A percentile compares a stretch with the other conserved stretches of the same genome.
phyloP scores from a whole-genome alignment of 495 filamentous ascomycete species.

The Penicillium flavigenum region DNA sequence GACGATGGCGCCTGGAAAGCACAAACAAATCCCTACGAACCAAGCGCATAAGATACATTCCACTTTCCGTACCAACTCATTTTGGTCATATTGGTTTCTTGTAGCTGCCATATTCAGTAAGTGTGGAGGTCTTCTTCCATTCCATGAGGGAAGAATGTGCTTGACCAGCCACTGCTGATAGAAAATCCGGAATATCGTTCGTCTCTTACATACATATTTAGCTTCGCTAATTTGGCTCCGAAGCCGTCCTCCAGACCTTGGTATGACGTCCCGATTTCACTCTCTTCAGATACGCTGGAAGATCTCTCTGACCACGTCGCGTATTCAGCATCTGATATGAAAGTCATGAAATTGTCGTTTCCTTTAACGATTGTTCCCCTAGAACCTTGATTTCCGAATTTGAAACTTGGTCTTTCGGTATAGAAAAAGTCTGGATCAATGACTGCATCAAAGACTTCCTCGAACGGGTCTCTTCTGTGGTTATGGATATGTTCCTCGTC shows the following conservation, averaged over 20 bases:
- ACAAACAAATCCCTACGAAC: background rate
- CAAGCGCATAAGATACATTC: background rate
- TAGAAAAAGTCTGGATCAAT: conserved; percentile 9
- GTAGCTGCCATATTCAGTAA: background rate
- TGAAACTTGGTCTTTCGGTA: background rate
- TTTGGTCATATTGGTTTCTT: background rate
- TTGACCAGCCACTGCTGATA: conserved; percentile 22
- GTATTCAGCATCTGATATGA: background rate
- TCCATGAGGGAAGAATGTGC: conserved; percentile 16
- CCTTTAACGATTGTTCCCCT: background rate
- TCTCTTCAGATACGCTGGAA: background rate
- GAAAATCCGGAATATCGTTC: conserved; percentile 6
- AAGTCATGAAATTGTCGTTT: background rate
- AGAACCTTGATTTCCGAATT: background rate
- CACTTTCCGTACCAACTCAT: background rate
- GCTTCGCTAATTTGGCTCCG: background rate
- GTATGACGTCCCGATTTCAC: background rate
- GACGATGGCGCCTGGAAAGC: background rate
- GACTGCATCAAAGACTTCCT: background rate
- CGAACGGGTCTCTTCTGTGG: background rate
- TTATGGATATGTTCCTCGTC: background rate
- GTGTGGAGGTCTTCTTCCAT: background rate
- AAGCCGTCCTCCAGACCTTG: background rate
- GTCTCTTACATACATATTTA: background rate
- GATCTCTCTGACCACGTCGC: background rate